phyloP scores from a whole-genome alignment of 306 rosid species.

The Sindora glabra region DNA sequence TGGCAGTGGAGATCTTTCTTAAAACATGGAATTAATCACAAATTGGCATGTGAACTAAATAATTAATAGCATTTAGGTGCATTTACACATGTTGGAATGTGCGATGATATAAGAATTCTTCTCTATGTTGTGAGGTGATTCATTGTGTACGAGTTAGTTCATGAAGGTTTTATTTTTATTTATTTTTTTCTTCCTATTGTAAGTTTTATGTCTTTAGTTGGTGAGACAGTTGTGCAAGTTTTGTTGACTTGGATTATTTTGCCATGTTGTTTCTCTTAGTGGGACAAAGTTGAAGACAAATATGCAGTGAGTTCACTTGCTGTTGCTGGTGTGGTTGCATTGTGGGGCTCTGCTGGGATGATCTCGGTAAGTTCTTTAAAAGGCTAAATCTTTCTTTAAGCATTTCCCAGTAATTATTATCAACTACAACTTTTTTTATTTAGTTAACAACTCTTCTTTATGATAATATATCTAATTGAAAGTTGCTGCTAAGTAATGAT shows the following conservation, averaged over 20 bases:
- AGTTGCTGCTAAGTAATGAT: not conserved
- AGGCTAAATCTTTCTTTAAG: not conserved
- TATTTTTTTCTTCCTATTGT: too few relatives aligned
- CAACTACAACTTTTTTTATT: not conserved
- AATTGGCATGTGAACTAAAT: too few relatives aligned
- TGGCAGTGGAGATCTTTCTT: too few relatives aligned
- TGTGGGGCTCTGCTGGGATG: constrained; percentile 70
- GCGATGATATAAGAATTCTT: too few relatives aligned
- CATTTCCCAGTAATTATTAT: not conserved
- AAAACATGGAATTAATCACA: too few relatives aligned
- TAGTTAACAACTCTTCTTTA: not conserved
- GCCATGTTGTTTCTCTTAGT: constrained; percentile 31
- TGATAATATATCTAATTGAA: not conserved
- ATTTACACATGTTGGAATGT: too few relatives aligned
- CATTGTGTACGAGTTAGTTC: too few relatives aligned
- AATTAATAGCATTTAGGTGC: too few relatives aligned
- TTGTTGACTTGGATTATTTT: not conserved
- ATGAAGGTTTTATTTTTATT: too few relatives aligned
- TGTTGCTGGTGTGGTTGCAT: constrained; percentile 48
- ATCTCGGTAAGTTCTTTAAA: constrained; percentile 50
- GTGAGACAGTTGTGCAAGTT: not conserved
- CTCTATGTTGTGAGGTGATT: too few relatives aligned
- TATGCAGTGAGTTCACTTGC: constrained; percentile 76
- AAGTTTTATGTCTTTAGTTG: not conserved
- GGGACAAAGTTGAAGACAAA: constrained; percentile 94